Evolutionary conservation across 2,329 filamentous ascomycete species (phyloP), one percentile per base, ranked within the genome.

Genomic region (Aspergillus costaricaensis): DNA sequence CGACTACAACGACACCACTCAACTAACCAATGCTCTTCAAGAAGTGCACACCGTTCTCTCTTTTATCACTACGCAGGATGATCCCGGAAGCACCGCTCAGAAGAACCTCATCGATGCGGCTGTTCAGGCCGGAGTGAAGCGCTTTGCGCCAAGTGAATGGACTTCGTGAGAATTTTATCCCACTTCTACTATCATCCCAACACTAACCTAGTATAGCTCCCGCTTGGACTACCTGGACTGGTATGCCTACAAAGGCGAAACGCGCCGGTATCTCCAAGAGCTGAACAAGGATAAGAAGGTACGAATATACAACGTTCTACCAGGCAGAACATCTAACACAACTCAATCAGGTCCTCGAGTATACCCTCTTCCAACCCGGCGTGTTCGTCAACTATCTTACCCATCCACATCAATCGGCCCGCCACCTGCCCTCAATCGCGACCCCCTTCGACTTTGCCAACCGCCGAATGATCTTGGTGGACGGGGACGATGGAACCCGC

Each of bases 111-210:
- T 62, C 32, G 17, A 59, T 17, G 60, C 60, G 2, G 47, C 56
- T 4, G 19, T 59, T 15, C 9, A 48, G 8, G 60, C 60, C 3
- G 60, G 60, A 8, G 60, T 62, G 30, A 62, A 59, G 14, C 52
- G 60, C 5, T 62, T 62, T 19, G 60, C 60, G 6, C 60, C 60
- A 2, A 62, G 60, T 23, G 60, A 62, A 38, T 62, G 60, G 60
- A 48, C 30, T 1, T 21, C 56, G 56, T 61, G 23, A 36, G 55
- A 30, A 2, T 12, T 12, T 44, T 14, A 30, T 10, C 19, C 17
- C 21, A 12, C 15, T 38, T 21, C 23, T 23, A 23, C 39, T 3
- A 47, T 47, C 4, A 44, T 25, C 14, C 38, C 2, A 14, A 17
- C 53, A 14, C 47, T 9, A 27, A 30, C 27, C n/a, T 30, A n/a